These are phyloP conservation scores for Actinomucor elegans DNA, from an alignment of 371 early-diverging fungal species.

Conservation along the genomic window DNA sequence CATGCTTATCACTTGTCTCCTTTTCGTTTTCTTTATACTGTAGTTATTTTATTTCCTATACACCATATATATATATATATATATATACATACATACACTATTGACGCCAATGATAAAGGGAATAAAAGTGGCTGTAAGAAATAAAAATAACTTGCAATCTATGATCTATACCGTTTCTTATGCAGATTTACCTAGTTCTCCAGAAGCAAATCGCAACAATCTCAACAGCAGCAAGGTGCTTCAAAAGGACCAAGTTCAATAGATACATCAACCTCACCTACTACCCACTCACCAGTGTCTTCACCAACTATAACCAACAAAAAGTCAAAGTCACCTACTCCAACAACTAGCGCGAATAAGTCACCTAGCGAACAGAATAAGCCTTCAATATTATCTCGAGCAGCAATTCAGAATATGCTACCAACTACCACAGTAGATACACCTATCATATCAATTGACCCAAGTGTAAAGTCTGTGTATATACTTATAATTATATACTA, in stretches of 20 bases:
- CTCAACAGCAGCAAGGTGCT: slow-evolving; percentile 9
- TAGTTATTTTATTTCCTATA: no score
- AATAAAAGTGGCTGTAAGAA: slow-evolving; percentile 45
- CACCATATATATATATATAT: no score
- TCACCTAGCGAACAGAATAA: not conserved
- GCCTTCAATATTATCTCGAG: slow-evolving; percentile 21
- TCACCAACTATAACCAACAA: not conserved
- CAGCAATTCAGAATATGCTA: slow-evolving; percentile 20
- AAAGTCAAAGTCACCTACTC: not conserved
- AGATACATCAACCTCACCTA: not conserved
- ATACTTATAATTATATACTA: not conserved
- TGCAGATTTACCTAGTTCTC: slow-evolving; percentile 28
- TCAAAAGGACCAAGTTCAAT: slow-evolving; percentile 2
- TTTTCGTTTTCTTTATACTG: no score
- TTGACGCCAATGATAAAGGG: slow-evolving; percentile 37
- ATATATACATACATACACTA: not conserved
- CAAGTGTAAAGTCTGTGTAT: not conserved
- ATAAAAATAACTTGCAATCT: not conserved
- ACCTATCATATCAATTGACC: slow-evolving; percentile 3
- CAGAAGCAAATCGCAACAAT: slow-evolving; percentile 27
- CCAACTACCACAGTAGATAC: slow-evolving; percentile 12
- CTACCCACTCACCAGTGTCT: not conserved
- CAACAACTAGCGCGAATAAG: not conserved
- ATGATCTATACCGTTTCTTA: no score
- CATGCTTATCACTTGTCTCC: no score